phyloP scores from a whole-genome alignment of 441 rosid species.

The Melastoma candidum region DNA sequence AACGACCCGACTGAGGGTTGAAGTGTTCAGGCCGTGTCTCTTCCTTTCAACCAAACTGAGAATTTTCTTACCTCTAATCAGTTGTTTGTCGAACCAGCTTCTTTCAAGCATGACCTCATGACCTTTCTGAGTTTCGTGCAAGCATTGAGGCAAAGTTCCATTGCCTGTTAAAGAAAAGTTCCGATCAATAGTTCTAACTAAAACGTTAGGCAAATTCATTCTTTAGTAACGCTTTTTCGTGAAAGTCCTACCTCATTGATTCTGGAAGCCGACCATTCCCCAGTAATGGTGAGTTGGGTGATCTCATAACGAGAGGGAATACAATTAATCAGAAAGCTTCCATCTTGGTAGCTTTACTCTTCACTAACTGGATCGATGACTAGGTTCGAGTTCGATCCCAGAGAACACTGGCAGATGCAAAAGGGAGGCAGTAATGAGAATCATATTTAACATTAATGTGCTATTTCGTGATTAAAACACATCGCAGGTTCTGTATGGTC shows the following conservation, averaged over 20 bases:
- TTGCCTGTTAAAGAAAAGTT: constrained; percentile 38
- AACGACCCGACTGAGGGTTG: too few relatives aligned
- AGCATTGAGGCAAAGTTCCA: constrained; percentile 76
- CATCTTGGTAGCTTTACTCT: constrained; percentile 77
- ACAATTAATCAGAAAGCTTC: constrained; percentile 55
- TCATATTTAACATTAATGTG: neutral
- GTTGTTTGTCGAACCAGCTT: constrained; percentile 41
- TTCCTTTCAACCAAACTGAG: too few relatives aligned
- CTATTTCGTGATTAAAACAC: neutral
- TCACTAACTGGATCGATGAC: constrained; percentile 62
- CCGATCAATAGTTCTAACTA: neutral
- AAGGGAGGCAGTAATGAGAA: neutral
- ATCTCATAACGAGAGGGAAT: constrained; percentile 76
- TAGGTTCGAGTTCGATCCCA: constrained; percentile 37
- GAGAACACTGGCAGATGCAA: constrained; percentile 37
- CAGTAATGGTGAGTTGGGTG: constrained; percentile 64
- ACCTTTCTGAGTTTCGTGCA: constrained; percentile 59
- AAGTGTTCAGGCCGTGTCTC: too few relatives aligned
- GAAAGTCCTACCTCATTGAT: constrained; percentile 45
- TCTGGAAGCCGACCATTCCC: constrained; percentile 67
- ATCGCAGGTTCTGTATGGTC: too few relatives aligned
- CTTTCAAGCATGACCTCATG: constrained; percentile 69
- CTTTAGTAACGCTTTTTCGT: neutral
- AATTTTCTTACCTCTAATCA: constrained; percentile 15
- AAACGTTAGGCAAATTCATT: neutral